phyloP scores from a whole-genome alignment of 805 yeast genomes.

The Wickerhamomyces canadensis region DNA sequence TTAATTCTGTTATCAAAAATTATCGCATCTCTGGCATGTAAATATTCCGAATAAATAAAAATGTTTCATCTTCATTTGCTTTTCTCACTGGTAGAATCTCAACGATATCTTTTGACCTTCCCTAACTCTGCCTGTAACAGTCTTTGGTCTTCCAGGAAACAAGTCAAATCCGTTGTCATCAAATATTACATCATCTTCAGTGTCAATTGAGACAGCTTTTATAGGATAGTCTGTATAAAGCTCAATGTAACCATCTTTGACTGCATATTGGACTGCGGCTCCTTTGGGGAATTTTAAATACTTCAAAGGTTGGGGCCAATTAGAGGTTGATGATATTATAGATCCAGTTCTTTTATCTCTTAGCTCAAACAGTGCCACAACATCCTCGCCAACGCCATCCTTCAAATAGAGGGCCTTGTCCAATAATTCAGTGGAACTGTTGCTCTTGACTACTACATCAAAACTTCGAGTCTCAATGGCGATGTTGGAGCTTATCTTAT shows the following conservation, averaged over 20 bases:
- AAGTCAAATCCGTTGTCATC: constrained; percentile 45
- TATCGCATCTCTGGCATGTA: too few relatives aligned
- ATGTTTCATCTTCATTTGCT: too few relatives aligned
- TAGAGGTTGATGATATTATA: constrained; percentile 29
- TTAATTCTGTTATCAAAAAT: too few relatives aligned
- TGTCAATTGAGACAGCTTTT: constrained; percentile 37
- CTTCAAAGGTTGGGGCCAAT: constrained; percentile 42
- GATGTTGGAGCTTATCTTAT: constrained; percentile 1
- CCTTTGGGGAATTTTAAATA: constrained; percentile 23
- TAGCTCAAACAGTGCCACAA: constrained; percentile 15
- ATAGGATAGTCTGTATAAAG: constrained; percentile 32
- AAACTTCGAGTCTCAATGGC: neutral
- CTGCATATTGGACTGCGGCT: constrained; percentile 20
- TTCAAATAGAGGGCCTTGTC: neutral
- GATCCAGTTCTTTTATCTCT: constrained; percentile 10
- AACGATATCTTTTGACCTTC: constrained; percentile 4
- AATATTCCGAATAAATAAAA: too few relatives aligned
- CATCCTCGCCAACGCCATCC: constrained; percentile 1
- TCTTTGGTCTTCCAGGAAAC: constrained; percentile 32
- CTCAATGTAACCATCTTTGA: constrained; percentile 22
- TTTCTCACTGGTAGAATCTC: constrained; percentile 1
- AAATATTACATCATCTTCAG: constrained; percentile 20
- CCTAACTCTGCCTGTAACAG: constrained; percentile 8
- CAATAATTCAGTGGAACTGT: constrained; percentile 5
- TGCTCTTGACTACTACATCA: constrained; percentile 1